Percentiles rank a stretch among this genome's conserved stretches.
These are phyloP conservation scores for Aspergillus neoniger DNA, from an alignment of 2,329 filamentous ascomycete species.

Conservation along the genomic window DNA sequence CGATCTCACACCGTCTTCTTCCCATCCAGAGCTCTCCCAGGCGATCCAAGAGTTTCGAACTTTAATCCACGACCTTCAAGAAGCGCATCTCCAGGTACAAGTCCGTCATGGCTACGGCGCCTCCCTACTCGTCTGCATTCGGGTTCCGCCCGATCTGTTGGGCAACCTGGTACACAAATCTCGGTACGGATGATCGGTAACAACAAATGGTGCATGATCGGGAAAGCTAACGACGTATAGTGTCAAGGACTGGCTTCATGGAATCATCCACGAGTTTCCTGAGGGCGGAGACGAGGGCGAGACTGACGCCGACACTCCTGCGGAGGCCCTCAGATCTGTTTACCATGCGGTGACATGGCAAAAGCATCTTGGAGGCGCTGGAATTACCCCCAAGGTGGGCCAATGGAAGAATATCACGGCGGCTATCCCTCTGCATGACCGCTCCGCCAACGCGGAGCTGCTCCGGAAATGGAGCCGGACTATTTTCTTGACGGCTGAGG, in stretches of 20 bases:
- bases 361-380: conserved; percentile 73
- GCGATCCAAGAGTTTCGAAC: conserved; percentile 76
- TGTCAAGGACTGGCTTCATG: conserved; percentile 91
- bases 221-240: conserved; percentile 46
- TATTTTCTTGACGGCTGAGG: conserved; percentile 63
- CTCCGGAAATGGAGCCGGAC: conserved; percentile 70
- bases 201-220: background rate
- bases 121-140: conserved; percentile 80
- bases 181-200: conserved; percentile 50
- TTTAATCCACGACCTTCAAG: conserved; percentile 72
- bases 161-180: conserved; percentile 80
- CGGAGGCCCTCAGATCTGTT: conserved; percentile 83
- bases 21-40: conserved; percentile 61
- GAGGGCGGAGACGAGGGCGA: conserved; percentile 69
- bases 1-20: conserved; percentile 4
- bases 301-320: conserved; percentile 80
- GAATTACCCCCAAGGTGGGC: conserved; percentile 66
- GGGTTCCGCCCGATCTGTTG: conserved; percentile 75
- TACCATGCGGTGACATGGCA: conserved; percentile 80
- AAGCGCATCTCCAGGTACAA: conserved; percentile 82
- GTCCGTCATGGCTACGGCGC: conserved; percentile 76
- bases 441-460: conserved; percentile 72
- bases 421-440: conserved; percentile 74
- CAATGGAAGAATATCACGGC: conserved; percentile 67
- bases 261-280: conserved; percentile 76